Percentiles rank a stretch among this genome's conserved stretches.
phyloP scores from a whole-genome alignment of 805 yeast genomes.

The Nakazawaea molendinolei region DNA sequence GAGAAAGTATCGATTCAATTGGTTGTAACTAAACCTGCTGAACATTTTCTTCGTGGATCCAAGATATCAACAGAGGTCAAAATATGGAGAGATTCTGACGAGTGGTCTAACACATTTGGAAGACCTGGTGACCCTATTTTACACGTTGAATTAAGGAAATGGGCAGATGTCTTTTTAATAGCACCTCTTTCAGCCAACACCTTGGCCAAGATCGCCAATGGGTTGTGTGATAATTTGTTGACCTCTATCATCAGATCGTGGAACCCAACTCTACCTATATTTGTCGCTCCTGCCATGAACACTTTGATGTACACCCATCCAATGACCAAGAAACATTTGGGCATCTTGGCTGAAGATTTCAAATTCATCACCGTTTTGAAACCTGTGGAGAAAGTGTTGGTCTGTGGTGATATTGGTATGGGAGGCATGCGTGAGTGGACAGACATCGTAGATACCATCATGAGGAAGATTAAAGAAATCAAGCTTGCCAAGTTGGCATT shows the following conservation, averaged over 20 bases:
- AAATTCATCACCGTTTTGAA: slow-evolving; percentile 90
- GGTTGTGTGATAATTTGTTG: slow-evolving; percentile 85
- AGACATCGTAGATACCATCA: slow-evolving; percentile 83
- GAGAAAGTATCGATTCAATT: slow-evolving; percentile 75
- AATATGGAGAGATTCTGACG: slow-evolving; percentile 91
- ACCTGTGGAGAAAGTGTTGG: slow-evolving; percentile 95
- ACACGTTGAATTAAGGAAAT: slow-evolving; percentile 88
- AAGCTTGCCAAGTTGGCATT: slow-evolving; percentile 22
- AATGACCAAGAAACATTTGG: slow-evolving; percentile 77
- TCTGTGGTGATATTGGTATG: slow-evolving; percentile 96
- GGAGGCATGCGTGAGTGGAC: slow-evolving; percentile 99
- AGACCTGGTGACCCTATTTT: slow-evolving; percentile 94
- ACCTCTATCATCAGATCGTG: slow-evolving; percentile 92
- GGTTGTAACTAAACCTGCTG: slow-evolving; percentile 80
- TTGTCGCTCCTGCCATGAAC: slow-evolving; percentile 94
- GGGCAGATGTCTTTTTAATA: slow-evolving; percentile 91
- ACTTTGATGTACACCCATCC: slow-evolving; percentile 87
- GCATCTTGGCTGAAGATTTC: slow-evolving; percentile 79
- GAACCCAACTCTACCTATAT: slow-evolving; percentile 86
- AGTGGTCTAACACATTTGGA: slow-evolving; percentile 55
- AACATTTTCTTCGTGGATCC: slow-evolving; percentile 60
- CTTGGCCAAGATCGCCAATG: slow-evolving; percentile 80
- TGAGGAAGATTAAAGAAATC: slow-evolving; percentile 58
- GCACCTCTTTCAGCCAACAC: slow-evolving; percentile 97
- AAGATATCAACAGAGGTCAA: slow-evolving; percentile 61